Conservation (phyloP, 306 rosid species). For the Citrullus amarus region DNA sequence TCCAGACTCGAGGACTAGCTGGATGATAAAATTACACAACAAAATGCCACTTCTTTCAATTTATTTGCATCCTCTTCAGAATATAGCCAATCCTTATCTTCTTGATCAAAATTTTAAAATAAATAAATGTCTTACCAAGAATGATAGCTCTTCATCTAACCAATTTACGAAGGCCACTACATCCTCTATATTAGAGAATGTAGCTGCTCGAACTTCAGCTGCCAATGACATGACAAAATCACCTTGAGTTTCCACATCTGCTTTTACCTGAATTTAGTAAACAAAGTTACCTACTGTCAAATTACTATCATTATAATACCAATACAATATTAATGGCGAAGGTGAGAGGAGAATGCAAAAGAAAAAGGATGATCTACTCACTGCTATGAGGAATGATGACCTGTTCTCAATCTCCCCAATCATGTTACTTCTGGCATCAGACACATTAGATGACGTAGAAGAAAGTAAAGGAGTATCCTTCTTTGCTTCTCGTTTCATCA, state of each 20-base stretch:
- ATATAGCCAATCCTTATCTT: neutral
- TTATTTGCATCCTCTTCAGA: neutral
- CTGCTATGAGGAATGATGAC: slow-evolving; percentile 94
- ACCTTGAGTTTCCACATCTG: slow-evolving; percentile 94
- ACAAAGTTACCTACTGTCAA: neutral
- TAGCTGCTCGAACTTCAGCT: slow-evolving; percentile 80
- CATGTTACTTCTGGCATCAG: slow-evolving; percentile 89
- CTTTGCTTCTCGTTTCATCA: slow-evolving; percentile 96
- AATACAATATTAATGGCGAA: neutral
- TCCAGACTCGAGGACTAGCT: neutral
- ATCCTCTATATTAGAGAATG: slow-evolving; percentile 62
- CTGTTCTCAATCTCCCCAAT: slow-evolving; percentile 88
- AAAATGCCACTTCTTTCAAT: neutral
- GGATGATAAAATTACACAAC: neutral
- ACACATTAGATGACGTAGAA: slow-evolving; percentile 54
- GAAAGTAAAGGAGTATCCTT: slow-evolving; percentile 60
- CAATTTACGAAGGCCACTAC: slow-evolving; percentile 89
- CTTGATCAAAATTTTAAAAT: neutral
- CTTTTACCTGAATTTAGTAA: slow-evolving; percentile 50
- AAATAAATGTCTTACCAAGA: slow-evolving; percentile 27
- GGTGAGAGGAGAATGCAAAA: neutral
- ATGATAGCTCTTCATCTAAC: slow-evolving; percentile 86
- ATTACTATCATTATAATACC: neutral
- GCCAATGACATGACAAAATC: slow-evolving; percentile 89
- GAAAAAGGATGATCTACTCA: slow-evolving; percentile 20